Conservation (phyloP, 768 basidiomycete species). For the Harrya chromipes region DNA sequence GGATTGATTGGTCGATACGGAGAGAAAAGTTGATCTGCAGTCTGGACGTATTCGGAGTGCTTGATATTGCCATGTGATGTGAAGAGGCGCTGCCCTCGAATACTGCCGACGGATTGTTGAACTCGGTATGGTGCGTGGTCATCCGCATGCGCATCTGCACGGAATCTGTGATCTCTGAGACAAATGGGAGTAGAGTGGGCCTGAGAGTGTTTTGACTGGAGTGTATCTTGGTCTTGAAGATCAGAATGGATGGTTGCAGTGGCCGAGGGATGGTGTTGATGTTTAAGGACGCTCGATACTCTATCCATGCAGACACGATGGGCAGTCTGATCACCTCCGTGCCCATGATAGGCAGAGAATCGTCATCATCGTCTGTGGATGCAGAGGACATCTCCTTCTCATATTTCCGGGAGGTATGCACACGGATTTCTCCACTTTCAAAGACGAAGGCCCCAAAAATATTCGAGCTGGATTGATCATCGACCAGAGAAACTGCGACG, state of each 20-base stretch:
- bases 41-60: slow-evolving; percentile 35
- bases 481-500: slow-evolving; percentile 2
- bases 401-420: slow-evolving; percentile 54
- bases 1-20: slow-evolving; percentile 85
- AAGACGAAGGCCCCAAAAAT: slow-evolving; percentile 70
- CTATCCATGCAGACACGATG: slow-evolving; percentile 75
- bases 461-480: slow-evolving; percentile 48
- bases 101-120: slow-evolving; percentile 11
- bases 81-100: slow-evolving; percentile 9
- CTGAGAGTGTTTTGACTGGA: slow-evolving; percentile 82
- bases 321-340: slow-evolving; percentile 73
- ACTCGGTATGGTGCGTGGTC: slow-evolving; percentile 31
- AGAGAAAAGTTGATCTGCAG: slow-evolving; percentile 83
- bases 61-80: slow-evolving; percentile 17
- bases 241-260: slow-evolving; percentile 55
- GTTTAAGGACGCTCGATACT: slow-evolving; percentile 62
- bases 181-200: slow-evolving; percentile 81
- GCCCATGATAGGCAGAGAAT: slow-evolving; percentile 43
- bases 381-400: slow-evolving; percentile 35
- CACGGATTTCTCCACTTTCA: slow-evolving; percentile 77
- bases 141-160: slow-evolving; percentile 70
- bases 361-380: slow-evolving; percentile 46
- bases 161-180: slow-evolving; percentile 68
- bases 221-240: slow-evolving; percentile 87
- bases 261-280: slow-evolving; percentile 35